Conservation (phyloP, 1,284 basidiomycete species). For the Sutorius eximius region DNA sequence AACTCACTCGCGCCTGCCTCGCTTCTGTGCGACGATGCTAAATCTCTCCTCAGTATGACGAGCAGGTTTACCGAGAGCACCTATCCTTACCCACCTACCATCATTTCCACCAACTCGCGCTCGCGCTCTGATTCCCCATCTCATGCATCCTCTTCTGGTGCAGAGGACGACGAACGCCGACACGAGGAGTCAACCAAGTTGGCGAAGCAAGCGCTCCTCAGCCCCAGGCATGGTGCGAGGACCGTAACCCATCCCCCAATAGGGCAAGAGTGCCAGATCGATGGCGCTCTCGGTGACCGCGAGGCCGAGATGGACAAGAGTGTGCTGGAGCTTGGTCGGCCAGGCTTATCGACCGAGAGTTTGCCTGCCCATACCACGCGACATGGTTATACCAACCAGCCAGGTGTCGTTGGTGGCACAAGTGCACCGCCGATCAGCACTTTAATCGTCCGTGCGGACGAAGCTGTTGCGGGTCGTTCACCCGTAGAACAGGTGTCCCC, state of each 20-base stretch:
- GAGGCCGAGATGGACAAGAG: conserved; percentile 31
- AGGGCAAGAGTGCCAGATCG: conserved; percentile 2
- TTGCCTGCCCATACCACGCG: conserved; percentile 16
- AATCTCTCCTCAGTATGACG: conserved; percentile 34
- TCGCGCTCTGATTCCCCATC: conserved; percentile 23
- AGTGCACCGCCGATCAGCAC: conserved; percentile 7
- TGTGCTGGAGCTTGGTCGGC: conserved; percentile 30
- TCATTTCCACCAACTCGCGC: conserved; percentile 24
- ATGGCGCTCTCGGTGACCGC: neutral
- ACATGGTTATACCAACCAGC: conserved; percentile 1
- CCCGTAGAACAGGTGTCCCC: conserved; percentile 14
- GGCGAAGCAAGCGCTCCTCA: conserved; percentile 25
- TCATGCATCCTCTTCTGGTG: conserved; percentile 18
- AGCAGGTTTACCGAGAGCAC: conserved; percentile 33
- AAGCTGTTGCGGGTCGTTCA: conserved; percentile 8
- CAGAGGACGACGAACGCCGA: conserved; percentile 27
- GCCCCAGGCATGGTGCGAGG: conserved; percentile 24
- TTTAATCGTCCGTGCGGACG: neutral
- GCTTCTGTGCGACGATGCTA: conserved; percentile 26
- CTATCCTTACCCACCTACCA: conserved; percentile 29
- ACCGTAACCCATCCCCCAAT: conserved; percentile 26
- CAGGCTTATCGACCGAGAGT: conserved; percentile 34
- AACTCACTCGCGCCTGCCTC: conserved; percentile 21
- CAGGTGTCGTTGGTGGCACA: neutral
- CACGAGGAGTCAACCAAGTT: conserved; percentile 20